Conservation (phyloP, 2,329 filamentous ascomycete species). For the Sarocladium oryzae region DNA sequence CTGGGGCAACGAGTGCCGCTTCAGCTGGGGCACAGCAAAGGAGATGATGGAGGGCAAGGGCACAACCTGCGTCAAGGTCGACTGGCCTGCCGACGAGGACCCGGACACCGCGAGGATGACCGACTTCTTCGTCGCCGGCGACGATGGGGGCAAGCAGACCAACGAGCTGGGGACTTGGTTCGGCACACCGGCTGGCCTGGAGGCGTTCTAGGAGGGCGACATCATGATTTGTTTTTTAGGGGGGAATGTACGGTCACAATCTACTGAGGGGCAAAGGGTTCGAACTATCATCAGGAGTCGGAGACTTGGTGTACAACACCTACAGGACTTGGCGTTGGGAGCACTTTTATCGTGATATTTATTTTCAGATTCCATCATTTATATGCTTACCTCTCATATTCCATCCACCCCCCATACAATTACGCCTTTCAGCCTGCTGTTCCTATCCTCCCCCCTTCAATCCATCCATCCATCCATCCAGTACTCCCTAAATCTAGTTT, state of each 20-base stretch:
- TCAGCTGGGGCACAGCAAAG: constrained; percentile 93
- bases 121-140: constrained; percentile 59
- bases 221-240: not conserved
- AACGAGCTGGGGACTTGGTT: constrained; percentile 79
- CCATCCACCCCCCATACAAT: constrained; percentile 8
- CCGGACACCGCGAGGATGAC: constrained; percentile 64
- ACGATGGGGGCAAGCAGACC: constrained; percentile 34
- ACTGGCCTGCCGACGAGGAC: constrained; percentile 80
- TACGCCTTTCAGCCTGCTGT: not conserved
- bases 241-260: no score
- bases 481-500: no score
- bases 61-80: constrained; percentile 63
- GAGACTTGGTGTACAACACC: no score
- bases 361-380: constrained; percentile 1
- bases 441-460: no score
- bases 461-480: no score
- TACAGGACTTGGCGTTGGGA: no score
- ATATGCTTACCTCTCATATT: not conserved
- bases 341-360: no score
- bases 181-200: constrained; percentile 62
- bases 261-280: no score
- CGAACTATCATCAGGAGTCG: no score
- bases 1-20: constrained; percentile 88
- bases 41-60: constrained; percentile 80
- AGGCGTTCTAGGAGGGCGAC: constrained; percentile 63